A percentile compares a stretch with the other conserved stretches of the same genome.
Conservation (phyloP, 2,329 filamentous ascomycete genomes). For the Fusarium secorum region DNA sequence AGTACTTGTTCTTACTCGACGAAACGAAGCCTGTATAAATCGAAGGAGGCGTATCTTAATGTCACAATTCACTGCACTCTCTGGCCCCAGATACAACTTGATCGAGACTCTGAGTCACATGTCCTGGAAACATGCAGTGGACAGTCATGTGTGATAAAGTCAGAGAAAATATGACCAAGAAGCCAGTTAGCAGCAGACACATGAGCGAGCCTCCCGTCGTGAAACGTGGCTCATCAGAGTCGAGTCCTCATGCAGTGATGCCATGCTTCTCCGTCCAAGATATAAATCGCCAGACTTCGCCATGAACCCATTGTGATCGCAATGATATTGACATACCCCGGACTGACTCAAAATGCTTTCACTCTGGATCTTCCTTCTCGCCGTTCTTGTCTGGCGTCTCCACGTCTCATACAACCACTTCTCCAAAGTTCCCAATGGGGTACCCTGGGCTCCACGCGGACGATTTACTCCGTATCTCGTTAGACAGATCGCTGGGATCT, state of each 20-base stretch:
- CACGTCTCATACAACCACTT: background rate
- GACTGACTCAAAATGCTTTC: background rate
- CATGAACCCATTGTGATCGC: rapidly evolving
- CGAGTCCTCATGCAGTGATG: background rate
- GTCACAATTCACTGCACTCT: background rate
- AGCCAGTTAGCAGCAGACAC: rapidly evolving
- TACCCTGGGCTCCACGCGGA: background rate
- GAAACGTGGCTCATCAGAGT: background rate
- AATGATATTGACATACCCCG: rapidly evolving
- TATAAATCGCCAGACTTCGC: rapidly evolving
- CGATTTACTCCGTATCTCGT: background rate
- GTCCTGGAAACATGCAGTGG: background rate
- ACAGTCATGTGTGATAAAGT: rapidly evolving
- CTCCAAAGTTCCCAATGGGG: background rate
- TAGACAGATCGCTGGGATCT: background rate
- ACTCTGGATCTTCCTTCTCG: rapidly evolving
- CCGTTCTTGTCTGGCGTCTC: background rate
- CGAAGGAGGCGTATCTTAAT: background rate
- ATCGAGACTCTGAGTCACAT: too few relatives aligned
- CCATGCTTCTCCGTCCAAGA: background rate
- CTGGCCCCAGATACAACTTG: rapidly evolving
- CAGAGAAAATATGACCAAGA: rapidly evolving
- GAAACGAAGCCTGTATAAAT: too few relatives aligned
- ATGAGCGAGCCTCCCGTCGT: background rate
- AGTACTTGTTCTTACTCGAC: too few relatives aligned